Evolutionary conservation across 2,329 filamentous ascomycete genomes (phyloP).

Genomic region (Xylariaceae sp.): DNA sequence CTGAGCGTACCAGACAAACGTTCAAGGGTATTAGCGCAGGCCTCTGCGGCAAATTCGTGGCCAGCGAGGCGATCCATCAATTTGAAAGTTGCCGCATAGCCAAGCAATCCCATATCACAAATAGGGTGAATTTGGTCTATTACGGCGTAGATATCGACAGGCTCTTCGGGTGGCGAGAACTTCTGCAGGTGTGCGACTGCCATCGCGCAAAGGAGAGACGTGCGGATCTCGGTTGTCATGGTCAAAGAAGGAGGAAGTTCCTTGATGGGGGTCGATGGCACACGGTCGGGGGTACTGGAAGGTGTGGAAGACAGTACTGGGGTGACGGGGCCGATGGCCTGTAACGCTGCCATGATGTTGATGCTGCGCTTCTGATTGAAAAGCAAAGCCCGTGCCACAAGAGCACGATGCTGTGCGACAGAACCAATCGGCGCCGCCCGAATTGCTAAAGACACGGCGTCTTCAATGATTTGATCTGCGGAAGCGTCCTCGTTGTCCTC

Average conservation of each 20-base stretch:
- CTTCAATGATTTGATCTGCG: slow-evolving; percentile 28
- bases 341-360: slow-evolving; percentile 53
- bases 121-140: slow-evolving; percentile 40
- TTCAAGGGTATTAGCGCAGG: slow-evolving; percentile 48
- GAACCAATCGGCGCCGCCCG: slow-evolving; percentile 75
- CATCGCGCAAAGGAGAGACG: slow-evolving; percentile 57
- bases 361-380: slow-evolving; percentile 48
- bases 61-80: slow-evolving; percentile 50
- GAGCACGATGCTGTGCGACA: slow-evolving; percentile 58
- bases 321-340: slow-evolving; percentile 43
- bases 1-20: slow-evolving; percentile 53
- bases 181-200: slow-evolving; percentile 54
- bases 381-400: slow-evolving; percentile 56
- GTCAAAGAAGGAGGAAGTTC: slow-evolving; percentile 39
- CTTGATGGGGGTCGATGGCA: slow-evolving; percentile 37
- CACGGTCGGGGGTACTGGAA: slow-evolving; percentile 3
- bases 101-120: slow-evolving; percentile 50
- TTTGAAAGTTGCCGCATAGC: slow-evolving; percentile 55
- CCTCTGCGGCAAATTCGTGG: slow-evolving; percentile 43
- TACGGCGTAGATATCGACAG: slow-evolving; percentile 44
- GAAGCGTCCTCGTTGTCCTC: slow-evolving; percentile 40
- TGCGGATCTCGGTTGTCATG: slow-evolving; percentile 47
- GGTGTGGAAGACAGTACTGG: slow-evolving; percentile 28
- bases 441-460: slow-evolving; percentile 63
- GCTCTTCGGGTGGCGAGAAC: slow-evolving; percentile 36